Evolutionary conservation across 139 green algal genomes (phyloP).

Genomic region (Dunaliella primolecta): DNA sequence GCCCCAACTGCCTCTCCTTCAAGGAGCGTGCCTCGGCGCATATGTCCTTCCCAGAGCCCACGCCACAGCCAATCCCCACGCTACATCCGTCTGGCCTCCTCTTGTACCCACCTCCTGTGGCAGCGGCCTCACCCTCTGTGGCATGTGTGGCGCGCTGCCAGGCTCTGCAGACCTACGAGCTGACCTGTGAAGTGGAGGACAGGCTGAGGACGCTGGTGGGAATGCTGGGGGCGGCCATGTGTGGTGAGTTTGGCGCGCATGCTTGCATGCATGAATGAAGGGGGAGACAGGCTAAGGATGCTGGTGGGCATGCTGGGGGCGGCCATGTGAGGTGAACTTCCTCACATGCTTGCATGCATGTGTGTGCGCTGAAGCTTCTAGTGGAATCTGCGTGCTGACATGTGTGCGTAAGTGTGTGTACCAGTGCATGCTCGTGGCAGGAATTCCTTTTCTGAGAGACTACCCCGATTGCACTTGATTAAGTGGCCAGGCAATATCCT

Average conservation of each 20-base stretch:
- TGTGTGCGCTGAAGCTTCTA: too few relatives aligned
- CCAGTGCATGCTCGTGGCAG: too few relatives aligned
- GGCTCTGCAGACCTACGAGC: background rate
- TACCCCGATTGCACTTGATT: too few relatives aligned
- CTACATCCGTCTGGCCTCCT: background rate
- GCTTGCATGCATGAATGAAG: background rate
- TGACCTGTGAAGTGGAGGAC: background rate
- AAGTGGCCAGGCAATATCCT: too few relatives aligned
- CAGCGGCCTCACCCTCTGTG: too few relatives aligned
- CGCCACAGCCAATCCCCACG: background rate
- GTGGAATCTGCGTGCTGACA: too few relatives aligned
- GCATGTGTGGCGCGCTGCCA: background rate
- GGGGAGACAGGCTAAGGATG: background rate
- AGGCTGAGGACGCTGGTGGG: background rate
- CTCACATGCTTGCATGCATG: background rate
- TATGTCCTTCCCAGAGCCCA: background rate
- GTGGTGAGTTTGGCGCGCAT: background rate
- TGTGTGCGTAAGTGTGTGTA: too few relatives aligned
- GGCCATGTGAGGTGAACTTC: background rate
- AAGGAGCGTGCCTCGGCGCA: background rate
- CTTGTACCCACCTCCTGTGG: background rate
- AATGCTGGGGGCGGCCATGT: background rate
- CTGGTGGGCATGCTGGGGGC: background rate
- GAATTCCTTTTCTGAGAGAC: too few relatives aligned
- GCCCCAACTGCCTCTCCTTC: background rate